Conservation (phyloP, 2,329 filamentous ascomycete species). For the Colletotrichum neosansevieriae region DNA sequence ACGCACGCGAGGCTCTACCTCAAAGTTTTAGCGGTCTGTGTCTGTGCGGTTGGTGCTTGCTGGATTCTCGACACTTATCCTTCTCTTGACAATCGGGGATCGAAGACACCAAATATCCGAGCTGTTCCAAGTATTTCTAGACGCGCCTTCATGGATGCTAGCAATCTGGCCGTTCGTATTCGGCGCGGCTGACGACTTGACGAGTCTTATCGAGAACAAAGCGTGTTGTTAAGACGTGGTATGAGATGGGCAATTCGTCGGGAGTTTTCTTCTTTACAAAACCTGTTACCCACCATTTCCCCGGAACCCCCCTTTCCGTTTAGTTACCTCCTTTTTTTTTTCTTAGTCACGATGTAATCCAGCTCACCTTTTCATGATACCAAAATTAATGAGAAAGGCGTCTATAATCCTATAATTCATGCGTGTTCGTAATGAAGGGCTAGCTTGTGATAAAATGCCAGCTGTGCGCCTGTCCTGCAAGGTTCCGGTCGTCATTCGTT, state of each 20-base stretch:
- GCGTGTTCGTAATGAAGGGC: slow-evolving; percentile 24
- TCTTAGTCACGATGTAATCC: slow-evolving; percentile 58
- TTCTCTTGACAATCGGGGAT: slow-evolving; percentile 27
- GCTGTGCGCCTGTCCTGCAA: slow-evolving; percentile 4
- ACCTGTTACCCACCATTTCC: slow-evolving; percentile 28
- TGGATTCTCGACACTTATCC: slow-evolving; percentile 41
- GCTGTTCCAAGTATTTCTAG: slow-evolving; percentile 15
- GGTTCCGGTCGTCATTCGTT: slow-evolving; percentile 14
- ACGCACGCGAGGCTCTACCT: slow-evolving; percentile 16
- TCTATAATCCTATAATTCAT: slow-evolving; percentile 37
- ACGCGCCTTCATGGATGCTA: slow-evolving; percentile 30
- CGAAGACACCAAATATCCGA: slow-evolving; percentile 21
- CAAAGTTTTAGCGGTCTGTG: slow-evolving; percentile 34
- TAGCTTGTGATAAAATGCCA: background rate
- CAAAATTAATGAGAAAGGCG: slow-evolving; percentile 55
- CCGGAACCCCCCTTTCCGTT: slow-evolving; percentile 23
- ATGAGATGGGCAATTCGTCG: slow-evolving; percentile 28
- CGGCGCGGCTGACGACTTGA: slow-evolving; percentile 4
- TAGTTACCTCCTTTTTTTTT: slow-evolving; percentile 42
- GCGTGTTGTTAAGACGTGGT: background rate
- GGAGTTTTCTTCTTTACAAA: slow-evolving; percentile 40
- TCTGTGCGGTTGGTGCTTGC: slow-evolving; percentile 44
- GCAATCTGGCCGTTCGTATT: slow-evolving; percentile 9
- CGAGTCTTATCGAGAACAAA: slow-evolving; percentile 5
- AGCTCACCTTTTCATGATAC: slow-evolving; percentile 61